phyloP scores from a whole-genome alignment of 2,329 filamentous ascomycete species.

The Podosphaera fusca region DNA sequence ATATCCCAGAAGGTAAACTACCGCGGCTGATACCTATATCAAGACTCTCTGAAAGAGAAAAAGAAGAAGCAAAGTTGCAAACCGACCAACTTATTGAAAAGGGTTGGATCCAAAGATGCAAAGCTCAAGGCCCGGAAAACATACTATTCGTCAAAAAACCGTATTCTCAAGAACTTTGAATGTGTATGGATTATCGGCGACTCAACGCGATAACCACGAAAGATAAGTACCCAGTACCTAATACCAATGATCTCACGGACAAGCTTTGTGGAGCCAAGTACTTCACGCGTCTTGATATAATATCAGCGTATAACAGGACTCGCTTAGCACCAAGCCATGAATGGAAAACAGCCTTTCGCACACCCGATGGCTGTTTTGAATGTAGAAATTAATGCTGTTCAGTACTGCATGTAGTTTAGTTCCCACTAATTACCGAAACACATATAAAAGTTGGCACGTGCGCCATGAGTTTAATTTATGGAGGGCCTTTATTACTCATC shows the following conservation, averaged over 20 bases:
- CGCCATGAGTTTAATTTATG: too few species aligned
- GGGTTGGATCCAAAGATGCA: neutral
- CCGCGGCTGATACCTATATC: neutral
- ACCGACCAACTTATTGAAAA: neutral
- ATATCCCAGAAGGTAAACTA: neutral
- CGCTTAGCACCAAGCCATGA: neutral
- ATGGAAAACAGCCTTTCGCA: too few species aligned
- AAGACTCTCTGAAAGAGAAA: neutral
- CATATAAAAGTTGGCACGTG: too few species aligned
- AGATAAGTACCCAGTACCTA: slow-evolving; percentile 1
- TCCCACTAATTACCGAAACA: too few species aligned
- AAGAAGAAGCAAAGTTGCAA: neutral
- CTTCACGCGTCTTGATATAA: slow-evolving; percentile 1
- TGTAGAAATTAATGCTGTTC: too few species aligned
- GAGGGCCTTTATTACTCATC: too few species aligned
- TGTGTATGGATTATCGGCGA: neutral
- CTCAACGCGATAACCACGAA: neutral
- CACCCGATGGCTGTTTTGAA: too few species aligned
- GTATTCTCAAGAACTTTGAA: neutral
- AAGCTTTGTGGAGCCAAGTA: neutral
- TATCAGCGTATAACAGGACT: slow-evolving; percentile 1
- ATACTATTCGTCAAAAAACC: neutral
- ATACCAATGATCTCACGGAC: neutral
- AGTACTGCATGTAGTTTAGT: too few species aligned
- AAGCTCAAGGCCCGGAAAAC: neutral